Evolutionary conservation across 495 filamentous ascomycete genomes (phyloP), one percentile per base, ranked within the genome.

Genomic region (Penicillium parvum): DNA sequence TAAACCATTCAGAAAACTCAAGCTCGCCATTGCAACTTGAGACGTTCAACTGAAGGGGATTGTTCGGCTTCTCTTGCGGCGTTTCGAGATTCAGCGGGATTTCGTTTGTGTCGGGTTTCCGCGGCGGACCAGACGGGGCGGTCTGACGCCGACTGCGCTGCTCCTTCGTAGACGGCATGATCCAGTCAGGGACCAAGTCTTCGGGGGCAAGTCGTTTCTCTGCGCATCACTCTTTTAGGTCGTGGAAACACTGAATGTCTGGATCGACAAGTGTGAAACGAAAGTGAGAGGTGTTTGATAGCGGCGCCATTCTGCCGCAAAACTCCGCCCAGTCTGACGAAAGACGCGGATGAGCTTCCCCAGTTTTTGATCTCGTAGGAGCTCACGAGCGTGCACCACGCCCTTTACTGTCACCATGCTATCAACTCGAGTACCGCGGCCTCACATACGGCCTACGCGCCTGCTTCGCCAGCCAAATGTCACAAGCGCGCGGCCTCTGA

Each of bases 1-100:
- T 69, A 53, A 86, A 82, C 75, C 78, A 80, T 30, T 72, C 55
- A 7, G 66, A 69, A 53, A 87, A 85, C 14, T 82, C 75, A 6
- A 84, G 64, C 39, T 88, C 75, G 47, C 69, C 68, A 27, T 64
- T 47, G 45, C 54, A 61, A 7, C 34, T 41, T 0, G 54, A 51
- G 3, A 45, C 37, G 23, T 19, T 40, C 40, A 29, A 49, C 22
- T 58, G 33, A 4, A 33, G 30, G 1, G 30, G 4, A 2, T n/a
- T 21, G 8, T 40, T 28, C 1, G 50, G 18, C 2, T 53, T 34
- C 30, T 66, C 63, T 5, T 56, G 47, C 8, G 61, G 30, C 6
- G 52, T 37, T 15, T 58, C 56, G 20, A 57, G 54, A 21, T 40
- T 43, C 20, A 55, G 37, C 28, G 51, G 37, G 6, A 48, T 54